These are phyloP conservation scores for Termitomyces sp. DNA, from an alignment of 768 basidiomycete species.

Conservation along the genomic window DNA sequence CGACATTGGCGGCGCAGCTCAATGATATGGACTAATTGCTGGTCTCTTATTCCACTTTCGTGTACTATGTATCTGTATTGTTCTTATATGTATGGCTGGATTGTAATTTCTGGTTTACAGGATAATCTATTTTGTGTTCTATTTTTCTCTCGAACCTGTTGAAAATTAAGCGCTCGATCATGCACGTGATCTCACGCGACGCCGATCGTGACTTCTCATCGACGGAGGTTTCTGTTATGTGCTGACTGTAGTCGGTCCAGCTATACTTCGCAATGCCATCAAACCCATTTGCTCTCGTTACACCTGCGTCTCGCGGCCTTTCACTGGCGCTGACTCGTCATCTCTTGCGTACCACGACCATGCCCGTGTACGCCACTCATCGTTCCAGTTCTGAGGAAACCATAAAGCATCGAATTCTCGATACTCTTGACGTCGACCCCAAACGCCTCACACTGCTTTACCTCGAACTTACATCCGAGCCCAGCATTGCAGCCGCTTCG, in stretches of 20 bases:
- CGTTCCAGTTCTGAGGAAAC: conserved; percentile 29
- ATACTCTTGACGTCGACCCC: conserved; percentile 37
- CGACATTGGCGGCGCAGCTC: conserved; percentile 23
- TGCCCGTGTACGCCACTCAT: conserved; percentile 53
- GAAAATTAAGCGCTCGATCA: neutral
- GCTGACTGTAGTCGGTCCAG: neutral
- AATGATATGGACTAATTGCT: conserved; percentile 20
- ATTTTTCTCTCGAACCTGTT: neutral
- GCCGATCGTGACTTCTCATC: conserved; percentile 7
- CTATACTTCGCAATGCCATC: conserved; percentile 10
- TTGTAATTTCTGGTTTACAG: conserved; percentile 9
- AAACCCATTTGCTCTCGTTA: conserved; percentile 44
- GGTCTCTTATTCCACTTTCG: neutral
- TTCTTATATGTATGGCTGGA: conserved; percentile 4
- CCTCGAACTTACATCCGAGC: conserved; percentile 47
- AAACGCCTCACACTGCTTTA: conserved; percentile 38
- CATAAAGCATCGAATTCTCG: conserved; percentile 36
- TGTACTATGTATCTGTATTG: conserved; percentile 9
- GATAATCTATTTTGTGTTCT: neutral
- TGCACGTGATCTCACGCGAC: conserved; percentile 10
- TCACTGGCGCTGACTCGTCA: conserved; percentile 50
- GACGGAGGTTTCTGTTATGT: neutral
- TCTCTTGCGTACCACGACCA: conserved; percentile 40
- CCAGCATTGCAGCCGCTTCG: conserved; percentile 44
- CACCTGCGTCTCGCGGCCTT: conserved; percentile 52